Evolutionary conservation across 1,284 basidiomycete species (phyloP).

Genomic region (Leccinum fallax): DNA sequence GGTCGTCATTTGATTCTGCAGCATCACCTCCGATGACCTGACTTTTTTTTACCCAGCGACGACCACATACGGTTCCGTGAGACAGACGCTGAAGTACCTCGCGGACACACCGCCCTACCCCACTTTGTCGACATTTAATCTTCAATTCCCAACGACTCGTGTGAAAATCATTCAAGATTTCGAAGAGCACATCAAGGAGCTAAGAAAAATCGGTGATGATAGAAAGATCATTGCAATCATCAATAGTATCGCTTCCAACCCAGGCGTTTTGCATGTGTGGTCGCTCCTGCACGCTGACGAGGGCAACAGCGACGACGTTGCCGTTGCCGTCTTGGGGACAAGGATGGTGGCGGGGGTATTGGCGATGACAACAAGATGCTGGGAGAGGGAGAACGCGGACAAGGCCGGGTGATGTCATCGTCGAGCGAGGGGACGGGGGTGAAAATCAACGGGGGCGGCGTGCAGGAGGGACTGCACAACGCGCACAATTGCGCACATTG

Average conservation of each 20-base stretch:
- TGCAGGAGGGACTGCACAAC: too few species aligned
- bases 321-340: too few species aligned
- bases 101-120: slow-evolving; percentile 60
- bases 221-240: slow-evolving; percentile 71
- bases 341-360: too few species aligned
- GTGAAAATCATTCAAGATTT: slow-evolving; percentile 60
- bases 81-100: slow-evolving; percentile 59
- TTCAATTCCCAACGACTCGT: slow-evolving; percentile 69
- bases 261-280: slow-evolving; percentile 52
- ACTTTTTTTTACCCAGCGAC: slow-evolving; percentile 44
- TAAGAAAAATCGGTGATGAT: slow-evolving; percentile 11
- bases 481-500: too few species aligned
- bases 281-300: too few species aligned
- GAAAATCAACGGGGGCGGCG: too few species aligned
- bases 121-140: slow-evolving; percentile 48
- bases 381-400: too few species aligned
- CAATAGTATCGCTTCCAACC: slow-evolving; percentile 74
- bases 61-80: slow-evolving; percentile 69
- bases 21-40: not conserved
- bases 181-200: slow-evolving; percentile 42
- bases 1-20: slow-evolving; percentile 23
- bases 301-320: too few species aligned
- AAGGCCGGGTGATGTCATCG: too few species aligned
- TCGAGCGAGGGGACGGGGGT: too few species aligned
- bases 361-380: too few species aligned